Base-by-base conservation (phyloP, 1,284 basidiomycete species). In the Moesziomyces sp. region DNA sequence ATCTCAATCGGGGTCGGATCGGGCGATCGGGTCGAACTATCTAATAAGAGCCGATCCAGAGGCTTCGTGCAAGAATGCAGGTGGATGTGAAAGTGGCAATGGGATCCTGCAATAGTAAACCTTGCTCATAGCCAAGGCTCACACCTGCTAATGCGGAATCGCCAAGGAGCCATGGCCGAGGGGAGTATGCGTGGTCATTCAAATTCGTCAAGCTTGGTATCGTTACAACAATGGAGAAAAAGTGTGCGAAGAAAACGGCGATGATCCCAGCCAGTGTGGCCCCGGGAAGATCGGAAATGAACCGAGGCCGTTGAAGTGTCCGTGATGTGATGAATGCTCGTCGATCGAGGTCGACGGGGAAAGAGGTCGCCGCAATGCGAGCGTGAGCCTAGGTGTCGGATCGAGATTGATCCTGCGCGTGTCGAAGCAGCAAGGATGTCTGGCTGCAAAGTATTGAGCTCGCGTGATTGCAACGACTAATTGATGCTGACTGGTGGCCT, bases 191-290 rank as follows among this genome's bases (percentile, higher is more conserved):
- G 48, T 30, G 23, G 23, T 64, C 62, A 28, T 64, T 21, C 58
- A 14, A 46, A 4, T 57, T 58, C 55, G 55, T 64, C 19, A 33
- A 30, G 38, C 43, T 51, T 51, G 46, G 46, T 64, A 64, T 64
- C 55, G 51, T 52, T 64, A 64, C 54, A 63, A 53, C 43, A 44
- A 40, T 42, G 23, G 24, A 45, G 43, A 38, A 24, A 46, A 55
- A 44, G 43, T 16, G 38, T 40, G 16, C 24, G 42, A 50, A 19
- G 24, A 48, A 38, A 46, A 28, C 19, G 46, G 21, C 14, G 33
- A 44, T 35, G 45, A 28, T 52, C 30, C 46, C 24, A 23, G 24
- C 38, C 18, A 16, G 6, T 40, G 38, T 5, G 26, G 26, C 16
- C 38, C 1, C 10, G 30, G 38, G 14, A 14, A 40, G 38, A 18